These are phyloP conservation scores for Pulveroboletus sp. DNA, from an alignment of 768 basidiomycete genomes.

Conservation along the genomic window DNA sequence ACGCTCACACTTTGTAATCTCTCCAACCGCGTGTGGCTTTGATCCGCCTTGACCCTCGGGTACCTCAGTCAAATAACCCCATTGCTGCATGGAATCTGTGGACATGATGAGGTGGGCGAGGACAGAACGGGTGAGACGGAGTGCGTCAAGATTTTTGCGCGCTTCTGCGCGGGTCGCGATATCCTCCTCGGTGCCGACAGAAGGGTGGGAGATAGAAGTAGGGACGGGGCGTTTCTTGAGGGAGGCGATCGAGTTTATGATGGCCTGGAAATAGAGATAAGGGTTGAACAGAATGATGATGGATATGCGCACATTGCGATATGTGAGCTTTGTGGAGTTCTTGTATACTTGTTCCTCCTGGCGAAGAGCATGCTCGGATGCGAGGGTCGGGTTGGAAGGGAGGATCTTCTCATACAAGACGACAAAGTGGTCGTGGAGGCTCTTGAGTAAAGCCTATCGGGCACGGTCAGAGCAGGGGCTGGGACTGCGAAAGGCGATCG, in stretches of 20 bases:
- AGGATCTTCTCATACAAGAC: conserved; percentile 61
- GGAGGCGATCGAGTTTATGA: conserved; percentile 48
- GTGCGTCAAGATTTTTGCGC: conserved; percentile 47
- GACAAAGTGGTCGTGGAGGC: conserved; percentile 66
- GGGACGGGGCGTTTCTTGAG: conserved; percentile 56
- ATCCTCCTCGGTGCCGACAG: conserved; percentile 74
- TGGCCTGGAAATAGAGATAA: conserved; percentile 36
- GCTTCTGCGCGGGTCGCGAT: conserved; percentile 52
- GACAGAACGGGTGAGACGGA: conserved; percentile 48
- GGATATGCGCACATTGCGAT: conserved; percentile 64
- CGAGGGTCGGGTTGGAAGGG: conserved; percentile 53
- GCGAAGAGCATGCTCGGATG: conserved; percentile 71
- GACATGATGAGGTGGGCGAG: conserved; percentile 62
- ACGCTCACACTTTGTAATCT: conserved; percentile 70
- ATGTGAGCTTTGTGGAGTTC: conserved; percentile 71
- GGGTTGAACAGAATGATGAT: not conserved
- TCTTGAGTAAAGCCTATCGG: conserved; percentile 68
- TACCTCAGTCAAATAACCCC: conserved; percentile 68
- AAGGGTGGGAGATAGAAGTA: conserved; percentile 54
- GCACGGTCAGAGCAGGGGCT: not conserved
- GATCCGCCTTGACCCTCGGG: conserved; percentile 66
- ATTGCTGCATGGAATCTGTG: conserved; percentile 51
- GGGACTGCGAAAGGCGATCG: not conserved
- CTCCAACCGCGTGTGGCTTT: conserved; percentile 57
- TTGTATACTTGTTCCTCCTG: conserved; percentile 81